A percentile compares a stretch with the other conserved stretches of the same genome.
Conservation (phyloP, 441 rosid species). For the Syzygium malaccense region DNA sequence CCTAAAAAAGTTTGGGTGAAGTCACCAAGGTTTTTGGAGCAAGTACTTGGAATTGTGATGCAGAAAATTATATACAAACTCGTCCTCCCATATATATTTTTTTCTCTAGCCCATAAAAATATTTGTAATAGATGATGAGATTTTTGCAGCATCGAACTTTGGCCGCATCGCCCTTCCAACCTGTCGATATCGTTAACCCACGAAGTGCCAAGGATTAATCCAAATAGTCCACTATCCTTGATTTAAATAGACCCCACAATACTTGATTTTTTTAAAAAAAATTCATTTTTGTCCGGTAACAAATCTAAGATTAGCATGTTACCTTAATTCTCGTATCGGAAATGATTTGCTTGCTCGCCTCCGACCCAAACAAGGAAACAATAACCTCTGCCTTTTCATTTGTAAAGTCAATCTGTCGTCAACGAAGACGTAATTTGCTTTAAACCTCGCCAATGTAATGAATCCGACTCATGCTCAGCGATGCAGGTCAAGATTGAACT, state of each 20-base stretch:
- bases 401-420: neutral
- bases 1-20: neutral
- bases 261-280: neutral
- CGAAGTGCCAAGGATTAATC: neutral
- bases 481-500: neutral
- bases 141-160: neutral
- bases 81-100: neutral
- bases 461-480: neutral
- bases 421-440: too few relatives aligned
- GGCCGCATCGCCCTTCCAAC: neutral
- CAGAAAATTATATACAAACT: neutral
- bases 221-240: neutral
- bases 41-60: neutral
- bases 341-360: neutral
- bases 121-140: neutral
- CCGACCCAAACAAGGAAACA: neutral
- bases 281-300: neutral
- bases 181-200: neutral
- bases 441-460: neutral
- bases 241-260: neutral
- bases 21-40: neutral
- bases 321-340: neutral
- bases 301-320: neutral
- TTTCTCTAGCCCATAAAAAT: neutral
- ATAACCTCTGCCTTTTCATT: neutral